These are phyloP conservation scores for Plantago ovata DNA, from an alignment of 257 asterid genomes.

Conservation along the genomic window DNA sequence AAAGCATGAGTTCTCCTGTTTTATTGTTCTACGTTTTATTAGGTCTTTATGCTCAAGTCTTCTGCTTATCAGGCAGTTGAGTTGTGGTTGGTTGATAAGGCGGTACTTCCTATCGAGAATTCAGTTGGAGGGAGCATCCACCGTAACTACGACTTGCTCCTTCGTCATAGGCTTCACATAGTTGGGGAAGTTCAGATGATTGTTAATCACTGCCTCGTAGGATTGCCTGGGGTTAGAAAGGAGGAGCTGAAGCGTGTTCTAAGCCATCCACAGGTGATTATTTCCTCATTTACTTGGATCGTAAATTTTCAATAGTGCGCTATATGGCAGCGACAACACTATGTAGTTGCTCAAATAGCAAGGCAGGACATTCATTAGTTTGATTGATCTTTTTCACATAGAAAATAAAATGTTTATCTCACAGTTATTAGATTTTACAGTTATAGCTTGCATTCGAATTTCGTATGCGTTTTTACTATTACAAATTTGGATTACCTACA, in stretches of 20 bases:
- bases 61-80: constrained; percentile 76
- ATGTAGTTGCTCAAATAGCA: no score
- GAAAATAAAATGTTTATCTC: no score
- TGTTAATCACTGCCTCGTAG: constrained; percentile 85
- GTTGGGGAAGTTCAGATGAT: constrained; percentile 86
- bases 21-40: constrained; percentile 10
- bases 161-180: constrained; percentile 85
- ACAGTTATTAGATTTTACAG: no score
- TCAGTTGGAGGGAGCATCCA: constrained; percentile 97
- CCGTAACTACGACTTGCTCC: constrained; percentile 82
- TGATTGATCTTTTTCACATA: no score
- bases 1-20: constrained; percentile 9
- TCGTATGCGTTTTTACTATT: no score
- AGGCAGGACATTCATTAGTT: no score
- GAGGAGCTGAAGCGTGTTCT: constrained; percentile 72
- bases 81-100: constrained; percentile 92
- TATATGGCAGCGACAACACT: no score
- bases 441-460: no score
- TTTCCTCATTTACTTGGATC: neutral
- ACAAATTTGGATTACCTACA: no score
- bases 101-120: constrained; percentile 91
- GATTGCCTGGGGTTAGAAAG: constrained; percentile 72
- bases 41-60: constrained; percentile 11
- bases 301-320: neutral
- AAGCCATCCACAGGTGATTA: constrained; percentile 91